Evolutionary conservation across 2,329 filamentous ascomycete species (phyloP).

Genomic region (Balansia obtecta): DNA sequence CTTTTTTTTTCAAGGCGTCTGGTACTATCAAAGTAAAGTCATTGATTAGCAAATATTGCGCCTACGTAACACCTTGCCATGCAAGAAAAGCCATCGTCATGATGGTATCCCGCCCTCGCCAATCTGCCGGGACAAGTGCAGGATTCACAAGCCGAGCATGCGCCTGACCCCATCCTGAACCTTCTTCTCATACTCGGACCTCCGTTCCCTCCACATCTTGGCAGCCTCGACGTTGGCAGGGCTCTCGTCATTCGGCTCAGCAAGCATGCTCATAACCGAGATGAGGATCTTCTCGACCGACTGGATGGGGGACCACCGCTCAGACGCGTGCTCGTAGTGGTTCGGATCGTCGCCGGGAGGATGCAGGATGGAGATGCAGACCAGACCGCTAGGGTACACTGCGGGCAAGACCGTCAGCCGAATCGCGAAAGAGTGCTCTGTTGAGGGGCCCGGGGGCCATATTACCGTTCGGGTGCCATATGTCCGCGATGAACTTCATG

Average conservation of each 20-base stretch:
- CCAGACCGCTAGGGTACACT: slow-evolving; percentile 87
- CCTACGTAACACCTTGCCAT: slow-evolving; percentile 8
- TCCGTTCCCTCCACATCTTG: slow-evolving; percentile 85
- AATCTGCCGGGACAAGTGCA: neutral
- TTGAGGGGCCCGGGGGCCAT: too few species aligned
- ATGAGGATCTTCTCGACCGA: slow-evolving; percentile 96
- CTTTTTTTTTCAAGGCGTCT: neutral
- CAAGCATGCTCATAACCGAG: slow-evolving; percentile 95
- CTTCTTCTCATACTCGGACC: slow-evolving; percentile 72
- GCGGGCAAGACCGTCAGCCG: slow-evolving; percentile 2
- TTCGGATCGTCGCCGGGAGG: slow-evolving; percentile 94
- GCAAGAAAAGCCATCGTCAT: neutral
- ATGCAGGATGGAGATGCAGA: slow-evolving; percentile 97
- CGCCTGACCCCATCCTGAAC: slow-evolving; percentile 73
- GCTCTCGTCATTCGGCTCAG: slow-evolving; percentile 92
- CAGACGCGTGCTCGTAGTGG: slow-evolving; percentile 92
- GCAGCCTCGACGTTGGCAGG: slow-evolving; percentile 94
- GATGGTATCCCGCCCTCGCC: neutral
- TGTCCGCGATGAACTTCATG: slow-evolving; percentile 88
- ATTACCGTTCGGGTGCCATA: slow-evolving; percentile 93
- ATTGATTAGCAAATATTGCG: slow-evolving; percentile 1
- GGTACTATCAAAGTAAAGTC: neutral
- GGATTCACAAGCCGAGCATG: slow-evolving; percentile 58
- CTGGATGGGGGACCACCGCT: slow-evolving; percentile 94
- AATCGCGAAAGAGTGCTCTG: too few species aligned